Evolutionary conservation across 129 eudicot species (phyloP).

Genomic region (Artemisia tridentata): DNA sequence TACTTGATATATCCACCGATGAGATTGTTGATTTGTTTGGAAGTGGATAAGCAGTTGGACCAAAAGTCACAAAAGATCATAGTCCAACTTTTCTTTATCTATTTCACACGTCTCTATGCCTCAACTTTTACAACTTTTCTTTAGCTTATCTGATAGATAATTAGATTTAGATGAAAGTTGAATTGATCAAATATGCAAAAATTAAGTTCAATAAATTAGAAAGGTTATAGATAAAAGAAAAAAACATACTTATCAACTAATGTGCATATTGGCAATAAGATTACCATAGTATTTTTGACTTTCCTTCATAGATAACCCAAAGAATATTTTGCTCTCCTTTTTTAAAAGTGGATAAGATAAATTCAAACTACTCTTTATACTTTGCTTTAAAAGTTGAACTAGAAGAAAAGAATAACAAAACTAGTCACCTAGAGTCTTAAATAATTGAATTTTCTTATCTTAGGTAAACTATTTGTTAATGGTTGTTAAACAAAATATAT

Average conservation of each 20-base stretch:
- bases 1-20: not conserved
- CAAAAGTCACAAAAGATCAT: not conserved
- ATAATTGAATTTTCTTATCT: too few relatives aligned
- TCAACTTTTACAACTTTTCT: not conserved
- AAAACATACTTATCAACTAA: not conserved
- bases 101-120: not conserved
- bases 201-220: too few relatives aligned
- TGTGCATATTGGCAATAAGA: not conserved
- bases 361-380: not conserved
- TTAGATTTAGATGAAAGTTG: too few relatives aligned
- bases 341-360: not conserved
- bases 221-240: not conserved
- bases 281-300: not conserved
- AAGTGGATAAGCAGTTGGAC: not conserved
- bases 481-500: too few relatives aligned
- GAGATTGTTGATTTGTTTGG: not conserved
- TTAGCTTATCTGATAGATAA: too few relatives aligned
- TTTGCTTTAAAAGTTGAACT: not conserved
- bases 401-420: too few relatives aligned
- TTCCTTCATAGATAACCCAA: not conserved
- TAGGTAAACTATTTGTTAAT: too few relatives aligned
- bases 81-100: not conserved
- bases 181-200: too few relatives aligned
- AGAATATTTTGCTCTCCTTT: not conserved
- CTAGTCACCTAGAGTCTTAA: too few relatives aligned